Percentiles rank a stretch among this genome's conserved stretches.
These are phyloP conservation scores for Phalaenopsis equestris DNA, from an alignment of 106 monocot species.

Conservation along the genomic window DNA sequence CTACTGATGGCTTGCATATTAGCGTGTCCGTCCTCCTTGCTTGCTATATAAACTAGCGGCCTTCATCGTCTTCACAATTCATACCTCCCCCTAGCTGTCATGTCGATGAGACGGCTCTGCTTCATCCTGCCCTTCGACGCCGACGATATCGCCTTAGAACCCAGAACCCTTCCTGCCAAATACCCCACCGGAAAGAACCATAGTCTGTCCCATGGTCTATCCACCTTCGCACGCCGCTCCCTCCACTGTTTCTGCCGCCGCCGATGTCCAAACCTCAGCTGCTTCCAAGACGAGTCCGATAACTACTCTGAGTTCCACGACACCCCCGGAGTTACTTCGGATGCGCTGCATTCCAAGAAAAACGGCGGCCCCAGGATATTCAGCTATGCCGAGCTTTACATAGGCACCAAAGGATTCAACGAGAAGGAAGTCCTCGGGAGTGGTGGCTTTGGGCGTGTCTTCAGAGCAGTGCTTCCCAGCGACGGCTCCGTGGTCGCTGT, in stretches of 20 bases:
- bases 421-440: slow-evolving; percentile 60
- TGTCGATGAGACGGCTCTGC: slow-evolving; percentile 33
- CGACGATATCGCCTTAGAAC: neutral
- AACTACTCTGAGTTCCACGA: slow-evolving; percentile 38
- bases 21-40: too few relatives aligned
- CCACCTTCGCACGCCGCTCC: slow-evolving; percentile 14
- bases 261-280: slow-evolving; percentile 13
- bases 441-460: slow-evolving; percentile 86
- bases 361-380: slow-evolving; percentile 49
- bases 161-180: neutral
- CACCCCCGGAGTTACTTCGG: slow-evolving; percentile 30
- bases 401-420: slow-evolving; percentile 70
- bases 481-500: slow-evolving; percentile 43
- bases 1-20: too few relatives aligned
- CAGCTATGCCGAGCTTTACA: slow-evolving; percentile 90
- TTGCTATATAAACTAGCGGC: too few relatives aligned
- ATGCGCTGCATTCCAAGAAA: neutral
- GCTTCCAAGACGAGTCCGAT: neutral
- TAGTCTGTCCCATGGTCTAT: neutral
- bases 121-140: slow-evolving; percentile 19
- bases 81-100: slow-evolving; percentile 4
- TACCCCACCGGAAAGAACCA: neutral
- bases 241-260: slow-evolving; percentile 19
- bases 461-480: slow-evolving; percentile 8
- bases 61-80: too few relatives aligned